A percentile compares a stretch with the other conserved stretches of the same genome.
These are phyloP conservation scores for Galerina marginata DNA, from an alignment of 768 basidiomycete genomes.

Conservation along the genomic window DNA sequence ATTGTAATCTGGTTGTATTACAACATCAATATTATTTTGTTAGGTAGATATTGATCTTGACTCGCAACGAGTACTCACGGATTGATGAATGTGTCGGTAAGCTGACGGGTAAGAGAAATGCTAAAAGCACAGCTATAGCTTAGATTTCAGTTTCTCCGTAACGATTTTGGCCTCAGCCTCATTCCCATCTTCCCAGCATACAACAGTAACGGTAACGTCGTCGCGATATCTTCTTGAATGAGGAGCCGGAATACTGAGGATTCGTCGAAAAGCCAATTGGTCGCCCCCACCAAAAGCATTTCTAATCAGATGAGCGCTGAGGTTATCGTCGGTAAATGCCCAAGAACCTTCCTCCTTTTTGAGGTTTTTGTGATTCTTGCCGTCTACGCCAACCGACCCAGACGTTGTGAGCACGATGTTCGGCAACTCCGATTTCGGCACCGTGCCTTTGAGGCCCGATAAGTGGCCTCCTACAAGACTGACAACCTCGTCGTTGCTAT, in stretches of 20 bases:
- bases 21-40: background rate
- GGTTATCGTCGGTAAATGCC: slow-evolving; percentile 81
- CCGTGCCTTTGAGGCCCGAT: slow-evolving; percentile 66
- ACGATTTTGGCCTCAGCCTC: slow-evolving; percentile 44
- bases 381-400: slow-evolving; percentile 65
- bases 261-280: slow-evolving; percentile 54
- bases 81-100: background rate
- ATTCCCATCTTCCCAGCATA: slow-evolving; percentile 82
- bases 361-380: slow-evolving; percentile 54
- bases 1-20: background rate
- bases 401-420: slow-evolving; percentile 58
- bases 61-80: background rate
- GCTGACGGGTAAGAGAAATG: background rate
- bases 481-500: slow-evolving; percentile 84
- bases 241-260: slow-evolving; percentile 85
- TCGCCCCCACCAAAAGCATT: slow-evolving; percentile 94
- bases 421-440: slow-evolving; percentile 64
- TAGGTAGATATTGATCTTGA: background rate
- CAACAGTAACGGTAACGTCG: slow-evolving; percentile 84
- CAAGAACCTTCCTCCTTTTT: slow-evolving; percentile 59
- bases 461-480: slow-evolving; percentile 85
- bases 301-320: slow-evolving; percentile 83
- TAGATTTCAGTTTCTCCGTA: slow-evolving; percentile 54
- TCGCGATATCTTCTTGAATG: slow-evolving; percentile 79
- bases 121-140: slow-evolving; percentile 42